phyloP scores from a whole-genome alignment of 163 green algal genomes.

The Scenedesmus sp. region DNA sequence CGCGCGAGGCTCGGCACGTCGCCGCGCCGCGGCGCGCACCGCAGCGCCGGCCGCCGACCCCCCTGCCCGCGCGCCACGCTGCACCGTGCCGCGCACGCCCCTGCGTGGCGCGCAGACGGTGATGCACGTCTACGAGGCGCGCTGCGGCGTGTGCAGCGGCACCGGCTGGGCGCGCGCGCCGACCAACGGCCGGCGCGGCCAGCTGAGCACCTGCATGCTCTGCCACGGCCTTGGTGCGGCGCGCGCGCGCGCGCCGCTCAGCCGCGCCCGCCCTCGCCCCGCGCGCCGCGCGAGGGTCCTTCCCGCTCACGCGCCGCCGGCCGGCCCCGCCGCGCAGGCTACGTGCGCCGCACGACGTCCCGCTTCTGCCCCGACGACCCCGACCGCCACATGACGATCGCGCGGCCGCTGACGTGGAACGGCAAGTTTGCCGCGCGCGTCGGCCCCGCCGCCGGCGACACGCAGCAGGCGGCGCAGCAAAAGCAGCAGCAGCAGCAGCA shows the following conservation, averaged over 20 bases:
- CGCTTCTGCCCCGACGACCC: slow-evolving; percentile 39
- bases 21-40: too few species aligned
- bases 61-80: not conserved
- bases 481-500: slow-evolving; percentile 21
- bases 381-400: slow-evolving; percentile 35
- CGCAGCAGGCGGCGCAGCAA: slow-evolving; percentile 3
- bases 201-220: slow-evolving; percentile 30
- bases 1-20: not conserved
- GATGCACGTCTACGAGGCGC: slow-evolving; percentile 40
- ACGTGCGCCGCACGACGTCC: slow-evolving; percentile 37
- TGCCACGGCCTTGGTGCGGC: slow-evolving; percentile 48
- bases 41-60: not conserved
- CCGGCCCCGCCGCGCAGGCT: slow-evolving; percentile 17
- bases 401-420: slow-evolving; percentile 30
- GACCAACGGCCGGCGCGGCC: slow-evolving; percentile 20
- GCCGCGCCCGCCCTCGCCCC: too few species aligned
- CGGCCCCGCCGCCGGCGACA: not conserved
- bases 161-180: slow-evolving; percentile 33
- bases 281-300: too few species aligned
- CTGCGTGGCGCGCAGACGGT: slow-evolving; percentile 6
- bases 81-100: not conserved
- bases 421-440: slow-evolving; percentile 42
- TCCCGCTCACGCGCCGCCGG: too few species aligned
- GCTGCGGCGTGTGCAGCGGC: slow-evolving; percentile 29
- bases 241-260: too few species aligned